Conservation (phyloP, 1,284 basidiomycete genomes). For the Ceraceosorus guamensis region DNA sequence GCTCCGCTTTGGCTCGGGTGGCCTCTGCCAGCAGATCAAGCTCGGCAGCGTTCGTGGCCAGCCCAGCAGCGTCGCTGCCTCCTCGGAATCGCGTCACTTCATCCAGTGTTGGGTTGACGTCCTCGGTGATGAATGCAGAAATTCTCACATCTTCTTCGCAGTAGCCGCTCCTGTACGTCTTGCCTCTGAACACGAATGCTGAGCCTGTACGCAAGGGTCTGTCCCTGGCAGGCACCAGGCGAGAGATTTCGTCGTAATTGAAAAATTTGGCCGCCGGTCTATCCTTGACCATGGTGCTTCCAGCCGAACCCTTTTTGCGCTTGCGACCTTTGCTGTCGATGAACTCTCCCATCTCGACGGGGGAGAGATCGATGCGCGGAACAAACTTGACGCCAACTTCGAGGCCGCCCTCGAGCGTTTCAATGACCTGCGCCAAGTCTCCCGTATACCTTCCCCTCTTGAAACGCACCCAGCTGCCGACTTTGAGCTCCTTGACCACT, state of each 20-base stretch:
- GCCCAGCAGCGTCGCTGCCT: not conserved
- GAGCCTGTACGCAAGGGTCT: slow-evolving; percentile 51
- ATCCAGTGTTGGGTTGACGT: slow-evolving; percentile 89
- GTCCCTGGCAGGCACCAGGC: slow-evolving; percentile 69
- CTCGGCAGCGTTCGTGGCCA: slow-evolving; percentile 26
- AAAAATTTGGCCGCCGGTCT: slow-evolving; percentile 87
- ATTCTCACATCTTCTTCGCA: slow-evolving; percentile 93
- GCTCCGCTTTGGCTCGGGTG: slow-evolving; percentile 73
- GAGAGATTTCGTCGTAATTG: slow-evolving; percentile 78
- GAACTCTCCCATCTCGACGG: slow-evolving; percentile 42
- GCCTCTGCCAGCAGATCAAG: slow-evolving; percentile 82
- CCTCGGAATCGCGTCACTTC: slow-evolving; percentile 77
- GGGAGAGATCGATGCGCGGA: slow-evolving; percentile 87
- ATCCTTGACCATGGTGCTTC: slow-evolving; percentile 33
- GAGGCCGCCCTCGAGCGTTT: slow-evolving; percentile 86
- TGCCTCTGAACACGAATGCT: slow-evolving; percentile 66
- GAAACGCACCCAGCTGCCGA: slow-evolving; percentile 90
- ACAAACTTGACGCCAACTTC: slow-evolving; percentile 89
- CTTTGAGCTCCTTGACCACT: slow-evolving; percentile 74
- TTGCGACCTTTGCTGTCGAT: slow-evolving; percentile 49
- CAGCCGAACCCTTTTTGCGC: slow-evolving; percentile 42
- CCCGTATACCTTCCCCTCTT: slow-evolving; percentile 88
- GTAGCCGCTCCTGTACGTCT: slow-evolving; percentile 89
- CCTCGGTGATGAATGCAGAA: slow-evolving; percentile 69
- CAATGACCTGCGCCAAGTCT: slow-evolving; percentile 90